Evolutionary conservation across 129 eudicot species (phyloP).

Genomic region (Mikania micrantha): DNA sequence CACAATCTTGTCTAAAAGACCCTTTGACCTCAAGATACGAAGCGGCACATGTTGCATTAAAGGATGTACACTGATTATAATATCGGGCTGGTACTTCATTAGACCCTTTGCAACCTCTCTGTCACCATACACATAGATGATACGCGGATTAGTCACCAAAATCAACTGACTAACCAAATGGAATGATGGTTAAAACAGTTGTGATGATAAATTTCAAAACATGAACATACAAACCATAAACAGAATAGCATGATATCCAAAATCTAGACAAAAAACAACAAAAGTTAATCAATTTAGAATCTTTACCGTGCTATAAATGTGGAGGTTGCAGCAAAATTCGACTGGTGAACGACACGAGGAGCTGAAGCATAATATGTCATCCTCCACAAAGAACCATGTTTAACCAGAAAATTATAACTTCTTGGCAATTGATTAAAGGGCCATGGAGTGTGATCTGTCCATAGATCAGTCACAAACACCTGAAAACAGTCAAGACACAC

Average conservation of each 20-base stretch:
- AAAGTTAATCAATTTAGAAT: not conserved
- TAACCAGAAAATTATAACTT: slow-evolving; percentile 91
- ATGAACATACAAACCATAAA: not conserved
- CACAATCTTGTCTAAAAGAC: slow-evolving; percentile 82
- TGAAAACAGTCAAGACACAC: too few relatives aligned
- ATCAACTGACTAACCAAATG: not conserved
- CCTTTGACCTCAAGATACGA: slow-evolving; percentile 83
- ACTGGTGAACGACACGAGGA: slow-evolving; percentile 81
- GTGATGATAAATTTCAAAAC: not conserved
- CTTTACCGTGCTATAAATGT: slow-evolving; percentile 88
- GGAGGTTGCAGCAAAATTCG: slow-evolving; percentile 93
- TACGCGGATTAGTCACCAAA: not conserved
- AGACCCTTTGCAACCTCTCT: slow-evolving; percentile 93
- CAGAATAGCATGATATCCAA: not conserved
- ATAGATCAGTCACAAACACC: slow-evolving; percentile 91
- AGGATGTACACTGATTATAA: slow-evolving; percentile 96
- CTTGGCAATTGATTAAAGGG: slow-evolving; percentile 94
- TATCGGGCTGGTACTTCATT: slow-evolving; percentile 94
- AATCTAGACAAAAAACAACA: slow-evolving; percentile 8
- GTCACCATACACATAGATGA: slow-evolving; percentile 5
- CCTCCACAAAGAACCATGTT: slow-evolving; percentile 84
- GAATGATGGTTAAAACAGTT: not conserved
- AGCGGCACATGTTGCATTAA: slow-evolving; percentile 99
- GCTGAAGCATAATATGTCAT: slow-evolving; percentile 82
- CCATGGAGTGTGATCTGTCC: slow-evolving; percentile 99